Conservation (phyloP, 2,329 filamentous ascomycete species). For the Phialemonium atrogriseum region DNA sequence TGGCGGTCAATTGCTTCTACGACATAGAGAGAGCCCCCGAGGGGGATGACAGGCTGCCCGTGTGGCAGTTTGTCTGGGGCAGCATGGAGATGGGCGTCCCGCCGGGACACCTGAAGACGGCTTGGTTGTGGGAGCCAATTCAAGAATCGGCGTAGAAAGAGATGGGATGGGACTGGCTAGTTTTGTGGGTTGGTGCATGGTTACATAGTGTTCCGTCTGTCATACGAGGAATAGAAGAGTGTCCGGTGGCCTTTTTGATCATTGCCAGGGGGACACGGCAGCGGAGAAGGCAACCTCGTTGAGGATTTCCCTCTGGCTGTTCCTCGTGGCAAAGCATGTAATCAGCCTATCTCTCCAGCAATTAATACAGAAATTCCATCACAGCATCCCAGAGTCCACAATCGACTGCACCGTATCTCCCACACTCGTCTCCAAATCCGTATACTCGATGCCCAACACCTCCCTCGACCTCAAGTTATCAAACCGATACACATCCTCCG, state of each 20-base stretch:
- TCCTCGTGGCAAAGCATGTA: too few relatives aligned
- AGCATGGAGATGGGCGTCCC: conserved; percentile 1
- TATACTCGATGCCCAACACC: conserved; percentile 53
- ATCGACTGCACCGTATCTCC: conserved; percentile 46
- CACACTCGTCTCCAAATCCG: conserved; percentile 47
- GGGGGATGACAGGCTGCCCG: not conserved
- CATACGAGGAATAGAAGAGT: too few relatives aligned
- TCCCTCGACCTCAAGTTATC: conserved; percentile 47
- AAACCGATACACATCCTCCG: conserved; percentile 42
- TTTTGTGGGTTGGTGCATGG: too few relatives aligned
- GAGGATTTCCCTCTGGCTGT: too few relatives aligned
- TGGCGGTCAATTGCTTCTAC: not conserved
- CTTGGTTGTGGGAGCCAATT: conserved; percentile 2
- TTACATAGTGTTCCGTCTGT: too few relatives aligned
- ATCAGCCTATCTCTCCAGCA: too few relatives aligned
- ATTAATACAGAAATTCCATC: too few relatives aligned
- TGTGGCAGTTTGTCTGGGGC: conserved; percentile 2
- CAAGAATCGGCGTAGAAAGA: too few relatives aligned
- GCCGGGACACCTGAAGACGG: not conserved
- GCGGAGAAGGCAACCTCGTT: too few relatives aligned
- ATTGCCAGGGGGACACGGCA: too few relatives aligned
- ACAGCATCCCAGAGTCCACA: conserved; percentile 15
- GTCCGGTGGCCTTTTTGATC: too few relatives aligned
- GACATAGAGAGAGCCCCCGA: not conserved
- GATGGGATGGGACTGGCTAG: too few relatives aligned